Evolutionary conservation across 176 grass and related monocot species (phyloP).

Genomic region (Musa acuminata): DNA sequence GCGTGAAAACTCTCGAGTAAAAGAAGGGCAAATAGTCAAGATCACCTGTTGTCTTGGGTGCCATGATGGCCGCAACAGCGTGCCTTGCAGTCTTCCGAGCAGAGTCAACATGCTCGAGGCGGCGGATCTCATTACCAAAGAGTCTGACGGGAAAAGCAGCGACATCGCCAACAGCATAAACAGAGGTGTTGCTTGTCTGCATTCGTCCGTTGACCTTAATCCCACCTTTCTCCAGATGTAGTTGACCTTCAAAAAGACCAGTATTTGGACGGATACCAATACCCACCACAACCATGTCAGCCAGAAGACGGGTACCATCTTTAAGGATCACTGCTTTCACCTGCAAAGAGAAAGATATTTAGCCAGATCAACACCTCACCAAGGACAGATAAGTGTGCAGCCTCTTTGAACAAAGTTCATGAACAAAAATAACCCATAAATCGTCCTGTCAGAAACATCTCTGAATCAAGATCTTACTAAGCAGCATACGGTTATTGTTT

Average conservation of each 20-base stretch:
- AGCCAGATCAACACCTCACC: not conserved
- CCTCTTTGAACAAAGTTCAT: not conserved
- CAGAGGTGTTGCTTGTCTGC: constrained; percentile 66
- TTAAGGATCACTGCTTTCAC: constrained; percentile 64
- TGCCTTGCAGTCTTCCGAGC: constrained; percentile 81
- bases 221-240: constrained; percentile 67
- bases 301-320: constrained; percentile 59
- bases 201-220: constrained; percentile 88
- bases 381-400: not conserved
- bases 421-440: not conserved
- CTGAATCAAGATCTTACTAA: not conserved
- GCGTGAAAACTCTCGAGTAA: constrained; percentile 86
- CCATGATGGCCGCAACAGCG: constrained; percentile 74
- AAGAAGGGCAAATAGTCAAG: constrained; percentile 89
- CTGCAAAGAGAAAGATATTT: constrained; percentile 25
- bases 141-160: constrained; percentile 76
- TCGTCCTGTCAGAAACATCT: not conserved
- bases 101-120: constrained; percentile 88
- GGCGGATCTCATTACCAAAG: constrained; percentile 49
- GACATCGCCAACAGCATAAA: constrained; percentile 85
- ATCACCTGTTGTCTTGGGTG: constrained; percentile 45
- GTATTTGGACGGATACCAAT: constrained; percentile 86
- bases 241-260: constrained; percentile 73
- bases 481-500: no score
- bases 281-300: constrained; percentile 87